phyloP scores from a whole-genome alignment of 352 stramenopile species.

The Pythium grandisporangium region DNA sequence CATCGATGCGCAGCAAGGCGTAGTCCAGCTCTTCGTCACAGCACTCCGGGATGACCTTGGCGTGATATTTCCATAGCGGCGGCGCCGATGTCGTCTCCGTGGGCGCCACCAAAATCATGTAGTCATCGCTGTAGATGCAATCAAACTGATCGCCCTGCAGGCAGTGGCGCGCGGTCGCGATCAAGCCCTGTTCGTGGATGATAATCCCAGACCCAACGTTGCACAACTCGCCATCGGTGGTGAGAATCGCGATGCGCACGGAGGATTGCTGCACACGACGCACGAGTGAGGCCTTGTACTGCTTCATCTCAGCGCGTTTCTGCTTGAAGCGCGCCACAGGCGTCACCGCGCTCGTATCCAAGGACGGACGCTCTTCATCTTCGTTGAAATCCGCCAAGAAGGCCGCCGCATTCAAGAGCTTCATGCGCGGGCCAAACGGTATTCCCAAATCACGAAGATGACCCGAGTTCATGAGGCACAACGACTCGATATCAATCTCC shows the following conservation, averaged over 20 bases:
- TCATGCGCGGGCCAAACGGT: constrained; percentile 77
- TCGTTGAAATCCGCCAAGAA: constrained; percentile 80
- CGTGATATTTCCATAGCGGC: constrained; percentile 82
- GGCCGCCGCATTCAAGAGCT: constrained; percentile 74
- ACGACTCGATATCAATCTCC: constrained; percentile 83
- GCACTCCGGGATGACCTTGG: constrained; percentile 69
- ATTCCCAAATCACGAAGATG: constrained; percentile 78
- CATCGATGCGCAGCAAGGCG: constrained; percentile 72
- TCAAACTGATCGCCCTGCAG: constrained; percentile 82
- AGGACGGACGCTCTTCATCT: constrained; percentile 59
- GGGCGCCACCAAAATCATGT: constrained; percentile 78
- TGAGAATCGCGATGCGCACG: constrained; percentile 78
- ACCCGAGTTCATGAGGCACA: constrained; percentile 82
- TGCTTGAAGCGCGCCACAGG: constrained; percentile 75
- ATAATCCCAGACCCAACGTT: constrained; percentile 85
- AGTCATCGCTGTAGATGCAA: constrained; percentile 82
- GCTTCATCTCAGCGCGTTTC: constrained; percentile 76
- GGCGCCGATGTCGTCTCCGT: constrained; percentile 75
- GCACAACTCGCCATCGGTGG: constrained; percentile 74
- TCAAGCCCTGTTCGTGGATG: constrained; percentile 69
- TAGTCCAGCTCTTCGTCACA: constrained; percentile 82
- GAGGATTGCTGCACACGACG: constrained; percentile 80
- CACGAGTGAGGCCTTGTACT: constrained; percentile 77
- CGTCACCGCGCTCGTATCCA: constrained; percentile 53
- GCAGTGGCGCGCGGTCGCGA: constrained; percentile 73